These are phyloP conservation scores for Primulina huaijiensis DNA, from an alignment of 257 asterid genomes.

Conservation along the genomic window DNA sequence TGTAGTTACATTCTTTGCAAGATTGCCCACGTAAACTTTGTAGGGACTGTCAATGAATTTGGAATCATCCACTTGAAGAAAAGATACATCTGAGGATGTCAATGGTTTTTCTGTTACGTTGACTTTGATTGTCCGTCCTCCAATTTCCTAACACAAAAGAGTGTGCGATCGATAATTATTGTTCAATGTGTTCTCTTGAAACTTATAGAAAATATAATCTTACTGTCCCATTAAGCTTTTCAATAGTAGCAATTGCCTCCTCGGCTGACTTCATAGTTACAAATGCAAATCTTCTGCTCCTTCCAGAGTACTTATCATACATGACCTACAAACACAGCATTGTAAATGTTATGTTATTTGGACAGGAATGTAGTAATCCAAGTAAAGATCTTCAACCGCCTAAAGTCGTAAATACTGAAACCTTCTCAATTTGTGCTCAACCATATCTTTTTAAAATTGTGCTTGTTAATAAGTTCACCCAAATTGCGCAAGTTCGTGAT, in stretches of 20 bases:
- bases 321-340: slow-evolving; percentile 53
- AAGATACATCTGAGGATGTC: slow-evolving; percentile 35
- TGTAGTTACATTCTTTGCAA: slow-evolving; percentile 72
- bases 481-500: background rate
- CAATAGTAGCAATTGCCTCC: slow-evolving; percentile 72
- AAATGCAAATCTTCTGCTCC: slow-evolving; percentile 88
- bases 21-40: slow-evolving; percentile 89
- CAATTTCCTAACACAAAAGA: slow-evolving; percentile 54
- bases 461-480: background rate
- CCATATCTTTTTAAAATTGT: background rate
- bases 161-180: background rate
- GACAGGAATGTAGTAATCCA: background rate
- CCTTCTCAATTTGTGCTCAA: no score
- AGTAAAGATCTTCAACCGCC: background rate
- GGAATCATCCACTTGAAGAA: slow-evolving; percentile 67
- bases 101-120: slow-evolving; percentile 85
- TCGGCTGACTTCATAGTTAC: slow-evolving; percentile 78
- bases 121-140: slow-evolving; percentile 82
- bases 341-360: background rate
- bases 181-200: background rate
- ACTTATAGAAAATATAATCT: slow-evolving; percentile 21
- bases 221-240: slow-evolving; percentile 82
- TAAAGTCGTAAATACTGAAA: background rate
- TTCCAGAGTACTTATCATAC: slow-evolving; percentile 86
- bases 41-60: slow-evolving; percentile 76